Percentiles rank a stretch among this genome's conserved stretches.
Evolutionary conservation across 2,329 filamentous ascomycete species (phyloP).

Genomic region (Thielaviopsis musarum): DNA sequence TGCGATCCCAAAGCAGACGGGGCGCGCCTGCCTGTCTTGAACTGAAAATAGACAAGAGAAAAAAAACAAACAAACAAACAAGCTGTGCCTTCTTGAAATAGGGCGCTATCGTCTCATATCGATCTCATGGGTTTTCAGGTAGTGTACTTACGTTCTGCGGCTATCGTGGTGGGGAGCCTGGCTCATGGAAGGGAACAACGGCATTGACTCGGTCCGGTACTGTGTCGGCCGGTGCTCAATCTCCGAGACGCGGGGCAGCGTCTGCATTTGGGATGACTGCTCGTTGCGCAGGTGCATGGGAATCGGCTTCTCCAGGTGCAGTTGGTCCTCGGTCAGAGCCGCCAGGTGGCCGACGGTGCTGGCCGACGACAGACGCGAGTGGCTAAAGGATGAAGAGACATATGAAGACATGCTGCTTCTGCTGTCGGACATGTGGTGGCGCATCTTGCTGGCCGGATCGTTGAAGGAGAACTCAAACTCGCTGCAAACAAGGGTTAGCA

Average conservation of each 20-base stretch:
- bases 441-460: conserved; percentile 10
- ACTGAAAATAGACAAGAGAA: neutral
- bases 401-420: conserved; percentile 35
- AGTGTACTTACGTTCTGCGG: conserved; percentile 10
- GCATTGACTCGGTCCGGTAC: conserved; percentile 11
- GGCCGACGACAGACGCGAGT: conserved; percentile 37
- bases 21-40: neutral
- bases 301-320: conserved; percentile 9
- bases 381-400: conserved; percentile 25
- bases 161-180: neutral
- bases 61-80: neutral
- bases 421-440: conserved; percentile 32
- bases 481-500: neutral
- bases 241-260: conserved; percentile 8
- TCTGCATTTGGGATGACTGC: conserved; percentile 1
- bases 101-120: neutral
- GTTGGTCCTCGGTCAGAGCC: conserved; percentile 10
- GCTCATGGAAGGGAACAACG: conserved; percentile 4
- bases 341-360: conserved; percentile 28
- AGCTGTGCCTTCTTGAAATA: neutral
- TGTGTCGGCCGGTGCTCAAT: conserved; percentile 7
- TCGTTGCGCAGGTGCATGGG: conserved; percentile 7
- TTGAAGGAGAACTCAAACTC: conserved; percentile 9
- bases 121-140: neutral
- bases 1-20: neutral